Evolutionary conservation across 306 rosid genomes (phyloP).

Genomic region (Luffa aegyptiaca): DNA sequence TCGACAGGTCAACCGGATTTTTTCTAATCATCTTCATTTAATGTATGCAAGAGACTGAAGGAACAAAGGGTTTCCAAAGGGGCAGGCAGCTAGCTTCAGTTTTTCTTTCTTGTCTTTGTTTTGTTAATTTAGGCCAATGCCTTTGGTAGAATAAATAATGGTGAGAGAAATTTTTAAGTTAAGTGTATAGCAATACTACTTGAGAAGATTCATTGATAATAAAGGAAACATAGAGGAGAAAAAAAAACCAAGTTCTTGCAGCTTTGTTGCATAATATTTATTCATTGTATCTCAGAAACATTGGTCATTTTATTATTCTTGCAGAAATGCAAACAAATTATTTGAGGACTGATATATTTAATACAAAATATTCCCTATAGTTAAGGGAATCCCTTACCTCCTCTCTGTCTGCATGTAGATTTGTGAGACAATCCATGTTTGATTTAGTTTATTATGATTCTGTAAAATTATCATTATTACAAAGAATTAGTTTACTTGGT

Average conservation of each 20-base stretch:
- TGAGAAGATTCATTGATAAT: conserved; percentile 1
- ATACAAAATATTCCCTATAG: not conserved
- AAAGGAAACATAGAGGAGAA: not conserved
- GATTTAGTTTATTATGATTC: not conserved
- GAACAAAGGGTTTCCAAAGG: not conserved
- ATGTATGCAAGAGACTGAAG: conserved; percentile 16
- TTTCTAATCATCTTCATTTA: conserved; percentile 15
- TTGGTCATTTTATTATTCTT: not conserved
- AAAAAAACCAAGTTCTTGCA: not conserved
- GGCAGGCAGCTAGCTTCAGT: not conserved
- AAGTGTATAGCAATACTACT: conserved; percentile 3
- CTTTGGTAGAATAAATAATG: conserved; percentile 1
- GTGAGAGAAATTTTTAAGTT: not conserved
- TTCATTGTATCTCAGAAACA: not conserved
- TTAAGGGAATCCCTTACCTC: not conserved
- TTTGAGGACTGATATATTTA: not conserved
- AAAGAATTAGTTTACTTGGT: not conserved
- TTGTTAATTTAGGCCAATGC: not conserved
- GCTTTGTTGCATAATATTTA: conserved; percentile 3
- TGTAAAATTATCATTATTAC: not conserved
- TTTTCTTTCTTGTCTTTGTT: not conserved
- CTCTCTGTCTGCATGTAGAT: too few species aligned
- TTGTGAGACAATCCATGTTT: not conserved
- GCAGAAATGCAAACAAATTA: not conserved
- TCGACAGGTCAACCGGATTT: conserved; percentile 99